Conservation (phyloP, 164 flowering plant genomes). For the Vitis cinerea region DNA sequence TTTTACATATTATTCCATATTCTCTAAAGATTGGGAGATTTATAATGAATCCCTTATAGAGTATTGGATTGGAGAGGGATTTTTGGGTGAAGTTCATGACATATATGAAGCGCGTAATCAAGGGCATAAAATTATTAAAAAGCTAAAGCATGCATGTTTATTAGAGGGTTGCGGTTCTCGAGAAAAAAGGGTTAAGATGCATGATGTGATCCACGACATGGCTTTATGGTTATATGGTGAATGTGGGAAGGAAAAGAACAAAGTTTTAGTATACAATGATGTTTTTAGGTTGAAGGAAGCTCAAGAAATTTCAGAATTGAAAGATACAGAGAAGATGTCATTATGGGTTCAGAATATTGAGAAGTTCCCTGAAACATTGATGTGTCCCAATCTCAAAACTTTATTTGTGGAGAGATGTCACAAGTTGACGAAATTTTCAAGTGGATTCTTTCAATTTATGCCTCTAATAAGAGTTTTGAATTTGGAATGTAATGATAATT, state of each 20-base stretch:
- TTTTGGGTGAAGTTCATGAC: conserved; percentile 5
- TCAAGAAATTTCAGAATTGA: background rate
- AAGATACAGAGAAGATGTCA: background rate
- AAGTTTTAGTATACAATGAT: background rate
- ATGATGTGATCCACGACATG: conserved; percentile 19
- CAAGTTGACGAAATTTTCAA: too few relatives aligned
- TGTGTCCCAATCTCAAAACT: background rate
- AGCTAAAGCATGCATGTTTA: conserved; percentile 1
- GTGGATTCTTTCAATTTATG: too few relatives aligned
- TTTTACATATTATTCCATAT: conserved; percentile 12
- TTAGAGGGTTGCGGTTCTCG: background rate
- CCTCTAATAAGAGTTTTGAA: too few relatives aligned
- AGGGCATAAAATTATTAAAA: conserved; percentile 2
- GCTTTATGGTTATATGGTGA: conserved; percentile 5
- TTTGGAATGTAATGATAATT: too few relatives aligned
- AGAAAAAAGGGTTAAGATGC: background rate
- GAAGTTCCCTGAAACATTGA: background rate
- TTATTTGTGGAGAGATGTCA: too few relatives aligned
- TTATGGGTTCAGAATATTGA: background rate
- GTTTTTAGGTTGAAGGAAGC: background rate
- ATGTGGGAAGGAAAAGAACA: background rate
- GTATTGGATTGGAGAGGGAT: conserved; percentile 16
- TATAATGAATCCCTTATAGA: background rate
- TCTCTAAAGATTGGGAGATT: background rate
- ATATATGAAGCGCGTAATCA: background rate